Base-by-base conservation (phyloP, 2,329 filamentous ascomycete genomes). In the Colletotrichum falcatum region DNA sequence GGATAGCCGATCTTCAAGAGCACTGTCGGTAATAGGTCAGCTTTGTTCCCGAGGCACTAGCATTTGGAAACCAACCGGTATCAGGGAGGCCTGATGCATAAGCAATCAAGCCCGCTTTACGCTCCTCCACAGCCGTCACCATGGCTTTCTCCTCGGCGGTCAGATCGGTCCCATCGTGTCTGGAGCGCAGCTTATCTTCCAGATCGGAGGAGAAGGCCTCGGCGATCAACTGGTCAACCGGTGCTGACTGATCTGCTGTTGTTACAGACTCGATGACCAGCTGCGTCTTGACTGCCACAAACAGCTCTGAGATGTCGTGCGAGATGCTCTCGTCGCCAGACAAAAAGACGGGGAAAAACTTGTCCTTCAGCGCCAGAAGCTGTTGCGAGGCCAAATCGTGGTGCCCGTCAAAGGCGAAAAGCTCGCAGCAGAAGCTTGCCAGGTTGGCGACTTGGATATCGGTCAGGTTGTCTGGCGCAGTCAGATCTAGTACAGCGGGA, bases 151-250 rank as follows among this genome's bases (percentile, higher is more conserved):
- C 81, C 33, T 80, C 76, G 73, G 80, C 72, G 70, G 76, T 80
- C 23, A 80, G 72, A 62, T 79, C 77, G 28, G 75, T 72, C 20
- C 76, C 76, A 3, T 76, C 77, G 59, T 79, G 78, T 42, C 80
- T 75, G 26, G 75, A 74, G 14, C 77, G 81, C 56, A 87, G 74
- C 54, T 81, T 80, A 14, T 83, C 82, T 33, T 91, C 84, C 2
- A 92, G 79, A 5, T 91, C 83, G 11, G 85, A 81, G 8, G 86
- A 83, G 44, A 93, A 84, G 3, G 88, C 83, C 63, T 89, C 86
- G 14, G 86, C 84, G 20, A 91, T 77, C 23, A 86, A 81, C 20
- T 89, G 86, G 18, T 88, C 87, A 46, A 73, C 67, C 18, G 83
- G 81, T 20, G 76, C 75, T 61, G 88, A 79, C 20, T 84, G 86